A percentile compares a stretch with the other conserved stretches of the same genome.
Evolutionary conservation across 331 rosid species (phyloP).

Genomic region (Dryas integrifolia): DNA sequence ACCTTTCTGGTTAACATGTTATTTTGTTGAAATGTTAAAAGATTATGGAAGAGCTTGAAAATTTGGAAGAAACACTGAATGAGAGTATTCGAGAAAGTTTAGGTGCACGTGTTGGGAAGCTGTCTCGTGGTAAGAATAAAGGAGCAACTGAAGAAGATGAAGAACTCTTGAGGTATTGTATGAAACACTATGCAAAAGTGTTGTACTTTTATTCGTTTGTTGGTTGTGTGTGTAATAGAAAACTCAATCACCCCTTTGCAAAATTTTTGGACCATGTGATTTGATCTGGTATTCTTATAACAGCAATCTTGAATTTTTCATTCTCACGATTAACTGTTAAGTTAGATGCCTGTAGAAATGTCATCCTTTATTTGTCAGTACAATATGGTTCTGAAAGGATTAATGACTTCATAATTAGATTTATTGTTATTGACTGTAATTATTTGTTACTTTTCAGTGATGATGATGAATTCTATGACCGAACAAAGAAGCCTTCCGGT

Average conservation of each 20-base stretch:
- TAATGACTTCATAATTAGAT: background rate
- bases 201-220: background rate
- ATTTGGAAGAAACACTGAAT: conserved; percentile 92
- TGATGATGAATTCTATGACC: conserved; percentile 94
- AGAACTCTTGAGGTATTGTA: conserved; percentile 57
- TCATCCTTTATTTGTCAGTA: background rate
- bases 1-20: conserved; percentile 2
- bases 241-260: background rate
- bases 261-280: background rate
- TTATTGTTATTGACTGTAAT: conserved; percentile 11
- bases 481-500: conserved; percentile 61
- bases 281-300: background rate
- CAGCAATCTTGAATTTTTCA: background rate
- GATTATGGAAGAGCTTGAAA: conserved; percentile 94
- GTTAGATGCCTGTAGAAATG: background rate
- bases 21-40: conserved; percentile 16
- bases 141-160: conserved; percentile 75
- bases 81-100: conserved; percentile 91
- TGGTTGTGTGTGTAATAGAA: background rate
- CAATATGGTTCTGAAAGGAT: background rate
- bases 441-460: conserved; percentile 53
- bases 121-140: conserved; percentile 63
- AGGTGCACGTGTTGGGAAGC: conserved; percentile 75
- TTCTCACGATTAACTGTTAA: conserved; percentile 1
- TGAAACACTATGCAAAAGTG: background rate